Percentiles rank a stretch among this genome's conserved stretches.
Evolutionary conservation across 1,284 basidiomycete genomes (phyloP).

Genomic region (Leccinum pallidistipes): DNA sequence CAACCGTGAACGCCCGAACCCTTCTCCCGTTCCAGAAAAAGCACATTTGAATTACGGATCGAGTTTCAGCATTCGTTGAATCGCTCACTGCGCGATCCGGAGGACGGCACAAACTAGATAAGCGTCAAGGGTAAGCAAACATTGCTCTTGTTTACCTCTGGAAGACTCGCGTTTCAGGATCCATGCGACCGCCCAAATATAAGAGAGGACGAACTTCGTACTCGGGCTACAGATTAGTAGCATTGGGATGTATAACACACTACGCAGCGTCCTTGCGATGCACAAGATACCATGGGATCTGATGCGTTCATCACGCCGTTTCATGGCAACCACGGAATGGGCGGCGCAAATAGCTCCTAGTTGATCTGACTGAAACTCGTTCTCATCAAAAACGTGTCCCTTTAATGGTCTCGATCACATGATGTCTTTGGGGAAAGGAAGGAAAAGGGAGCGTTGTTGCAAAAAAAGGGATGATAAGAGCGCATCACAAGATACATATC

Average conservation of each 20-base stretch:
- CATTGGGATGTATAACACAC: background rate
- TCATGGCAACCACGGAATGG: background rate
- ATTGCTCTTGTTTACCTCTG: background rate
- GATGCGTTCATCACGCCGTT: background rate
- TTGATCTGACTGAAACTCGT: background rate
- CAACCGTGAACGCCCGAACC: conserved; percentile 7
- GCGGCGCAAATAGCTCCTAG: background rate
- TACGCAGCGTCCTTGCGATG: background rate
- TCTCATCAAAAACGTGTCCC: background rate
- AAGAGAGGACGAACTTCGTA: background rate
- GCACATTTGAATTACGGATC: background rate
- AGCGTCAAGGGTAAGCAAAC: background rate
- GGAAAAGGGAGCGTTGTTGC: background rate
- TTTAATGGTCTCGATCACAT: background rate
- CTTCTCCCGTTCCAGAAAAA: background rate
- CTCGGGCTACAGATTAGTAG: background rate
- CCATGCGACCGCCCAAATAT: no score
- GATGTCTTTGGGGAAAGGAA: background rate
- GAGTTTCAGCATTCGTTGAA: background rate
- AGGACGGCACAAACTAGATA: background rate
- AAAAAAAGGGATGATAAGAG: background rate
- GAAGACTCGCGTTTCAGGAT: background rate
- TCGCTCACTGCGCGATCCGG: no score
- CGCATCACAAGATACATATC: background rate
- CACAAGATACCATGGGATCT: background rate